Evolutionary conservation across 1,284 basidiomycete genomes (phyloP), one percentile per base, ranked within the genome.

Genomic region (Ustilago crameri): DNA sequence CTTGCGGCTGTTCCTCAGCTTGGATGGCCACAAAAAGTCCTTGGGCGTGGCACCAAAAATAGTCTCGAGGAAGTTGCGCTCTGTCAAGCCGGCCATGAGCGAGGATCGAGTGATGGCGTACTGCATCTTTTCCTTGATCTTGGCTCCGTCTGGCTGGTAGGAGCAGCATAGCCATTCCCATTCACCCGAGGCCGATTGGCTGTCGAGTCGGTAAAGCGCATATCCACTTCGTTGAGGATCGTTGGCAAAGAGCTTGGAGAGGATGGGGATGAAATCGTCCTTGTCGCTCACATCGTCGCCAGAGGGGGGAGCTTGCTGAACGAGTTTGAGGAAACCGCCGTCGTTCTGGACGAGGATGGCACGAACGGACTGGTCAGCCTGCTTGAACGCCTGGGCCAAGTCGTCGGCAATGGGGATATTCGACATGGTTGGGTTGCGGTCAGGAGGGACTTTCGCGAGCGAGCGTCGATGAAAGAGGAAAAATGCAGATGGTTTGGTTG

Each of bases 91-190:
- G 9, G 55, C 47, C 51, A 76, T 59, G 57, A 80, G 68, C 20
- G 75, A 73, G 17, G 75, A 63, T 26, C 69, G 66, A 12, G 77
- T 78, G 47, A 67, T 60, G 41, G 63, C 59, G 38, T 79, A 80
- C 52, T 74, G 75, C 77, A 80, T 79, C 75, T 78, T 79, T 45
- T 80, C 76, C 47, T 72, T 68, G 64, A 77, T 69, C 51, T 75
- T 76, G 41, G 78, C 78, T 1, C 70, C 69, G 23, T 78, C 77
- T 1, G 78, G 78, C 47, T 78, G 72, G 52, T 73, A 79, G 15
- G 75, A 73, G 59, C 66, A 70, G 55, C 69, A 70, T 27, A 80
- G 54, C 78, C 78, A 80, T 46, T 80, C 78, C 70, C 68, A 79
- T 9, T 67, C 65, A 23, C 78, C 78, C 24, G 71, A 55, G n/a